Evolutionary conservation across 75 land plant species (phyloP), one percentile per base, ranked within the genome.

Genomic region (Ceratopteris richardii): DNA sequence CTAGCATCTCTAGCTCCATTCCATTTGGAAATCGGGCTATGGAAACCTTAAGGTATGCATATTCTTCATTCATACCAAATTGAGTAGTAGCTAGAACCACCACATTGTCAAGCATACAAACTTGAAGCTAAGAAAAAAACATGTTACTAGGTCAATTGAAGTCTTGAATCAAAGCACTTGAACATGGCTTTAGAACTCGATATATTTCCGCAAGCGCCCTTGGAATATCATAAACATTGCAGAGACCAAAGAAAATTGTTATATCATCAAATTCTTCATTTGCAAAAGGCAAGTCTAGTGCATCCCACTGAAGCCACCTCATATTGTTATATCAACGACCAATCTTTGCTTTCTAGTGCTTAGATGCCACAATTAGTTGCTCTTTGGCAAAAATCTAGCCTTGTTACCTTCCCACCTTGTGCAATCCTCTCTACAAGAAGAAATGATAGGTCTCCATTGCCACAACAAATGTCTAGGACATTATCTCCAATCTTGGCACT

Each of bases 391-490:
- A 82, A 93, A 68, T 93, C 98, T 62, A 92, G 78, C 7, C 87
- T 89, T 24, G 41, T 73, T 37, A 92, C 96, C 88, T 81, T 67
- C 52, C 98, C 95, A 19, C 51, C 36, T 30, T 57, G 26, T 0
- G 85, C 83, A 37, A 89, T 87, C 57, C 67, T 85, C 54, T 85
- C 72, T 44, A 90, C 77, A 43, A 93, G 59, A 26, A 85, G 87
- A 56, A 93, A 83, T 1, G 85, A 31, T 30, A 93, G 68, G 58
- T 93, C 96, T 0, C 98, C 98, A 64, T 90, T 93, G 41, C 98
- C 96, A 63, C 98, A 93, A 51, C 98, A 93, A 61, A 89, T 37
- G 65, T 93, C 96, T 47, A 89, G 72, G 52, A 80, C 98, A 21
- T 6, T 16, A 66, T 89, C 96, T 50, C 96, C 98, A 18, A 11